phyloP scores from a whole-genome alignment of 75 land plant genomes.

The Sequoia sempervirens region DNA sequence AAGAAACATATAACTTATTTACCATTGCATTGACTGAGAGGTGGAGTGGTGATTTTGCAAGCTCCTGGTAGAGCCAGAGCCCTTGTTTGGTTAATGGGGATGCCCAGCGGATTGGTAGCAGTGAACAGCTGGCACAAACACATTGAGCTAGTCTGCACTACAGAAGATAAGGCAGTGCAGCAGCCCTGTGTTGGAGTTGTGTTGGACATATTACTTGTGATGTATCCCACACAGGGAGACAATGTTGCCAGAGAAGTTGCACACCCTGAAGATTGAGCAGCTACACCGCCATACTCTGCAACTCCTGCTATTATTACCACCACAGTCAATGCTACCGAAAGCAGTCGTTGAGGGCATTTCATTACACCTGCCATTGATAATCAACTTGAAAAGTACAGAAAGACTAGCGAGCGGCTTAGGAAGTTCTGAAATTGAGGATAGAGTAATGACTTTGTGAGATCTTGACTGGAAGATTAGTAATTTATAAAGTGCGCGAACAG shows the following conservation, averaged over 20 bases:
- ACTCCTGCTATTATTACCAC: background rate
- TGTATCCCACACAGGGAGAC: too few relatives aligned
- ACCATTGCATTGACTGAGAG: conserved; percentile 10
- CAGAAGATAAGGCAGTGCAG: conserved; percentile 21
- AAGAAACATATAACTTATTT: too few relatives aligned
- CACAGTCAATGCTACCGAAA: background rate
- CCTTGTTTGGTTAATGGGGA: too few relatives aligned
- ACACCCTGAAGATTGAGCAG: too few relatives aligned
- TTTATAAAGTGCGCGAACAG: too few relatives aligned
- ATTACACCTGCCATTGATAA: too few relatives aligned
- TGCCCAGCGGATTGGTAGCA: background rate
- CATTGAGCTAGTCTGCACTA: background rate
- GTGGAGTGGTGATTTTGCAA: too few relatives aligned
- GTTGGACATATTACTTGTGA: background rate
- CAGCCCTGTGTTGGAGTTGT: conserved; percentile 15
- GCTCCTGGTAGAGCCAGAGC: too few relatives aligned
- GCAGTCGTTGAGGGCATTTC: too few relatives aligned
- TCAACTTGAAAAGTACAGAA: background rate
- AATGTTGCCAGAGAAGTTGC: too few relatives aligned
- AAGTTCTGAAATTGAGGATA: background rate
- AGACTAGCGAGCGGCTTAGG: background rate
- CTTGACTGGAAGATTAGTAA: too few relatives aligned
- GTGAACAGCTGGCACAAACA: conserved; percentile 30
- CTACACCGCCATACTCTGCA: background rate
- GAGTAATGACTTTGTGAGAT: too few relatives aligned